A percentile compares a stretch with the other conserved stretches of the same genome.
Evolutionary conservation across 2,329 filamentous ascomycete genomes (phyloP).

Genomic region (Pseudocercospora eumusae): DNA sequence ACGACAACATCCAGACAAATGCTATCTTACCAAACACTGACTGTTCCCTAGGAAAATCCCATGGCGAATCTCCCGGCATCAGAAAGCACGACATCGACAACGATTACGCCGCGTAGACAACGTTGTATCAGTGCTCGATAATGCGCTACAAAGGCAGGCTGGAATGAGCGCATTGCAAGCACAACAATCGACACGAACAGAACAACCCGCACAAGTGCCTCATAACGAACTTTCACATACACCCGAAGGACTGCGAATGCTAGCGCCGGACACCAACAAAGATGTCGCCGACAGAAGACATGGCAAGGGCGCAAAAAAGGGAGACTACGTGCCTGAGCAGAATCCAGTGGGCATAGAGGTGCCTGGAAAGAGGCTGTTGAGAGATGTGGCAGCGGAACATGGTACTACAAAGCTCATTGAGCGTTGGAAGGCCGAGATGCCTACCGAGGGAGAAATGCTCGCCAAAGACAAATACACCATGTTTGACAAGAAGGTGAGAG

Average conservation of each 20-base stretch:
- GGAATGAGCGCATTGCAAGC: slow-evolving; percentile 32
- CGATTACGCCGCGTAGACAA: slow-evolving; percentile 82
- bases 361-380: slow-evolving; percentile 24
- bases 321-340: slow-evolving; percentile 31
- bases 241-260: slow-evolving; percentile 38
- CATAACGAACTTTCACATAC: slow-evolving; percentile 33
- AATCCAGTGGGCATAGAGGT: slow-evolving; percentile 18
- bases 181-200: slow-evolving; percentile 11
- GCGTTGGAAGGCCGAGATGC: slow-evolving; percentile 94
- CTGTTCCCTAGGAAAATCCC: slow-evolving; percentile 78
- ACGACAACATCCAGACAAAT: slow-evolving; percentile 32
- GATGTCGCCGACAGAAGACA: slow-evolving; percentile 31
- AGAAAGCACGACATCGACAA: slow-evolving; percentile 83
- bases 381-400: slow-evolving; percentile 35
- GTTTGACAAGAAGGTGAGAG: slow-evolving; percentile 94
- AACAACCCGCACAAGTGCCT: slow-evolving; percentile 8
- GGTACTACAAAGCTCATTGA: slow-evolving; percentile 76
- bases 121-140: slow-evolving; percentile 80
- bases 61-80: slow-evolving; percentile 88
- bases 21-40: slow-evolving; percentile 1
- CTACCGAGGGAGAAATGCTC: slow-evolving; percentile 91
- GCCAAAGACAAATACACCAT: slow-evolving; percentile 97
- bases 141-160: slow-evolving; percentile 60
- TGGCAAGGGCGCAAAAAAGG: slow-evolving; percentile 38
- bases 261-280: slow-evolving; percentile 21